These are phyloP conservation scores for Nyctanthes arbortristis DNA, from an alignment of 257 asterid genomes.

Conservation along the genomic window DNA sequence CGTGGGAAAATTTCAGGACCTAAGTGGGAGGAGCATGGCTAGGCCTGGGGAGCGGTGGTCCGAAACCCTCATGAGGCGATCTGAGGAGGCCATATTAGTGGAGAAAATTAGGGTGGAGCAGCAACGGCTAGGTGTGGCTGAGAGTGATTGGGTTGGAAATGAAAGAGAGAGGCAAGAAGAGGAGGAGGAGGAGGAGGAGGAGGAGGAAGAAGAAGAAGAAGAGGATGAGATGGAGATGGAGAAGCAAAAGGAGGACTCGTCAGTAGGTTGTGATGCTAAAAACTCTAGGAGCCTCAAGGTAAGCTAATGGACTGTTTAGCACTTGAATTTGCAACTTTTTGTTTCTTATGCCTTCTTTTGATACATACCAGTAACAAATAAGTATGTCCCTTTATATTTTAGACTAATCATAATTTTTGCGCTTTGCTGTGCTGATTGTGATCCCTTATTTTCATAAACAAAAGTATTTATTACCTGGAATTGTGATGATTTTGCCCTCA, in stretches of 20 bases:
- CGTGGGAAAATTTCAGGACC: conserved; percentile 92
- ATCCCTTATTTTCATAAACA: conserved; percentile 1
- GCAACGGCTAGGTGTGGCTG: conserved; percentile 81
- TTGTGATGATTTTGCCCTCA: neutral
- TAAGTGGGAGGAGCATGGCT: conserved; percentile 82
- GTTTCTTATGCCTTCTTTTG: no score
- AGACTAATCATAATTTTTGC: no score
- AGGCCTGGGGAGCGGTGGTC: conserved; percentile 99
- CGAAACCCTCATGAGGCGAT: conserved; percentile 79
- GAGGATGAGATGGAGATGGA: conserved; percentile 37
- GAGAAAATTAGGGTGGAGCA: conserved; percentile 86
- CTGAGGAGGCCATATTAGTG: conserved; percentile 81
- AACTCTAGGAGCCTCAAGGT: conserved; percentile 49
- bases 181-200: conserved; percentile 45
- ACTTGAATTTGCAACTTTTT: conserved; percentile 3
- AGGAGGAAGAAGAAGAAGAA: conserved; percentile 39
- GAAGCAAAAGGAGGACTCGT: conserved; percentile 26
- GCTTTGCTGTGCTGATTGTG: neutral
- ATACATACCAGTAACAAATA: no score
- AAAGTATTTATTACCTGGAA: neutral
- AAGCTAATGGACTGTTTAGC: conserved; percentile 15
- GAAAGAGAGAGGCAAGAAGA: conserved; percentile 42
- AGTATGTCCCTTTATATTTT: no score
- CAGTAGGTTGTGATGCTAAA: conserved; percentile 26
- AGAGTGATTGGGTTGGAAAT: conserved; percentile 83